Percentiles rank a stretch among this genome's conserved stretches.
Conservation (phyloP, 1,284 basidiomycete species). For the Lentinus polychrous region DNA sequence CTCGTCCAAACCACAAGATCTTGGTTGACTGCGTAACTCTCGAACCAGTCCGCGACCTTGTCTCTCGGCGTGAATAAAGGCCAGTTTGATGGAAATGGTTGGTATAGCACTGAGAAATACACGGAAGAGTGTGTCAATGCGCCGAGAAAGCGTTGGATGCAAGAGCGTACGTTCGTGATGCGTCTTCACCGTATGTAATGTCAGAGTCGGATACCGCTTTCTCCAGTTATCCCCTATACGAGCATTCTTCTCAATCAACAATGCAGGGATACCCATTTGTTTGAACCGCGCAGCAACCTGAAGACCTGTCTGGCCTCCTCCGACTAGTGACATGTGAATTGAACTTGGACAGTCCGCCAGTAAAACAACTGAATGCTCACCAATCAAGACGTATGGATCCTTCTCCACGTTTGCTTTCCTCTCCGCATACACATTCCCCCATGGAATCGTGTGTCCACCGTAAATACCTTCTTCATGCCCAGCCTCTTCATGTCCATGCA, state of each 20-base stretch:
- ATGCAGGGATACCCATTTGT: slow-evolving; percentile 35
- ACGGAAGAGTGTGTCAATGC: neutral
- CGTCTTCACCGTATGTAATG: slow-evolving; percentile 37
- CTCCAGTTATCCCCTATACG: slow-evolving; percentile 49
- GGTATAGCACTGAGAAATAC: slow-evolving; percentile 29
- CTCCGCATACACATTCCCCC: slow-evolving; percentile 15
- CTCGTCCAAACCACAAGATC: slow-evolving; percentile 63
- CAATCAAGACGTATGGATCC: slow-evolving; percentile 23
- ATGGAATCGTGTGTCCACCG: slow-evolving; percentile 15
- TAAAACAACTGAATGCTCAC: slow-evolving; percentile 12
- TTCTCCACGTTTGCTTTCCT: slow-evolving; percentile 16
- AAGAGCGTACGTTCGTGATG: slow-evolving; percentile 31
- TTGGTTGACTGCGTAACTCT: slow-evolving; percentile 53
- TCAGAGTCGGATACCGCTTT: slow-evolving; percentile 45
- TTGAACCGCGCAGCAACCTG: slow-evolving; percentile 49
- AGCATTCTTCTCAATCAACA: slow-evolving; percentile 42
- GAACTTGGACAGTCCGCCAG: neutral
- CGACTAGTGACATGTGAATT: slow-evolving; percentile 34
- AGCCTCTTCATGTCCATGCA: slow-evolving; percentile 27
- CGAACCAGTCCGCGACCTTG: slow-evolving; percentile 56
- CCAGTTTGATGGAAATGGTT: slow-evolving; percentile 25
- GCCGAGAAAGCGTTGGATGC: no score
- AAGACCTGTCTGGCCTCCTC: slow-evolving; percentile 55
- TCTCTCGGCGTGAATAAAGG: slow-evolving; percentile 22
- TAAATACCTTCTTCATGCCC: slow-evolving; percentile 11